Evolutionary conservation across 2,329 filamentous ascomycete genomes (phyloP).

Genomic region (Pseudogymnoascus sp.): DNA sequence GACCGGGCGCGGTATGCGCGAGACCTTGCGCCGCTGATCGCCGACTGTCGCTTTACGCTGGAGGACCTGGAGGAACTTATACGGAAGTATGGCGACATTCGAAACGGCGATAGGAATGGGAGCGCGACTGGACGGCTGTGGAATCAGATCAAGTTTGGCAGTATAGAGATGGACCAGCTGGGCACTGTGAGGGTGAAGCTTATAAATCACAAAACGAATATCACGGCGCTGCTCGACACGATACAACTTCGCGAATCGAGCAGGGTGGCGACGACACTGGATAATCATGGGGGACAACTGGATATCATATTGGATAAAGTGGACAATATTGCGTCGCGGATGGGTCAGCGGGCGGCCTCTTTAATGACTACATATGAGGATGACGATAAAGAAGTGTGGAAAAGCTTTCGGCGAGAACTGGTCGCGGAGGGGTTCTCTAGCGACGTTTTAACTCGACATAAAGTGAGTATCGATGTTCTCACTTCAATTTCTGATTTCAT

Average conservation of each 20-base stretch:
- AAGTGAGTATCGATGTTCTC: slow-evolving; percentile 35
- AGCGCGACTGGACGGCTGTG: slow-evolving; percentile 18
- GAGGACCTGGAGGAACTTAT: slow-evolving; percentile 46
- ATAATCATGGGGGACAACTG: slow-evolving; percentile 30
- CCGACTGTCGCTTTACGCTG: slow-evolving; percentile 47
- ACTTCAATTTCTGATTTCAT: slow-evolving; percentile 8
- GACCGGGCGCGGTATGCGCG: slow-evolving; percentile 36
- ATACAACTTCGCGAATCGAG: slow-evolving; percentile 44
- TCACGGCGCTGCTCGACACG: slow-evolving; percentile 49
- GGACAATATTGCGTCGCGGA: slow-evolving; percentile 44
- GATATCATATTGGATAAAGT: slow-evolving; percentile 52
- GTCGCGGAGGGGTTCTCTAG: slow-evolving; percentile 49
- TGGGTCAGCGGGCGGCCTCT: slow-evolving; percentile 36
- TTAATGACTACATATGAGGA: slow-evolving; percentile 30
- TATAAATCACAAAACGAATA: slow-evolving; percentile 41
- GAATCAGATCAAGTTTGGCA: slow-evolving; percentile 23
- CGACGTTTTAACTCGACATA: slow-evolving; percentile 46
- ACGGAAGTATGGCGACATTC: slow-evolving; percentile 33
- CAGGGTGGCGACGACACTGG: slow-evolving; percentile 28
- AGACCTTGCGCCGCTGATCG: slow-evolving; percentile 43
- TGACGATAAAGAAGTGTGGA: slow-evolving; percentile 47
- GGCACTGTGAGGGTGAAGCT: slow-evolving; percentile 33
- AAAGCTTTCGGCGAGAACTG: slow-evolving; percentile 48
- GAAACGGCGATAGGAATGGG: slow-evolving; percentile 14
- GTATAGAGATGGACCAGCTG: slow-evolving; percentile 26